Base-by-base conservation (phyloP, 208 protist genomes). In the Histomonas meleagridis region DNA sequence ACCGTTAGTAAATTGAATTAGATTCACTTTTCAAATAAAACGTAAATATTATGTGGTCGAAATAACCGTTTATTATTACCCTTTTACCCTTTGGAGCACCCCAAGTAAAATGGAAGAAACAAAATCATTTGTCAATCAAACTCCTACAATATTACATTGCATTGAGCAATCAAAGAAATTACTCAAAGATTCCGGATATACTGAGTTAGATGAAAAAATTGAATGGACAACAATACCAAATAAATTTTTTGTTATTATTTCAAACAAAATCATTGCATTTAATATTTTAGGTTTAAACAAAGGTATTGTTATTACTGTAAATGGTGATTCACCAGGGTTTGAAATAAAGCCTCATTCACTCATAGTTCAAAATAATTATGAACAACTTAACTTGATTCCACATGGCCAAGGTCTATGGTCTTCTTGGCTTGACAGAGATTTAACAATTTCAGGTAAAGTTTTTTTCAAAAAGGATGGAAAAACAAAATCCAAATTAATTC, bases 361-460 rank as follows among this genome's bases (percentile, higher is more conserved):
- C 26, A 32, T 26, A 16, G 43, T 49, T 32, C 23, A 40, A 46
- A 51, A 48, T n/a, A n/a, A n/a, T n/a, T n/a, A n/a, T n/a, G n/a
- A 38, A 18, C 46, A 55, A 86, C 55, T 51, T 32, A 18, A 46
- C 18, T 32, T 46, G 38, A 18, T 38, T 26, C 26, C 32, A 57
- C 0, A 43, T 28, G 76, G 76, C 32, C 26, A 43, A 9, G 76
- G 76, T 55, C 40, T 55, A 7, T 86, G 76, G 76, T 43, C 55
- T 14, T 55, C 76, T n/a, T 86, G 76, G 76, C 51, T 46, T 38
- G 76, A 86, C 16, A 86, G 76, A 86, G 76, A 86, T 86, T 55
- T 86, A 55, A 86, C 26, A 86, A 86, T 86, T 86, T 40, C 76
- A 28, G 76, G 76, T 46, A 40, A 43, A 38, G 76, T 46, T 38